Evolutionary conservation across 768 basidiomycete species (phyloP), one percentile per base, ranked within the genome.

Genomic region (Cubamyces sp.): DNA sequence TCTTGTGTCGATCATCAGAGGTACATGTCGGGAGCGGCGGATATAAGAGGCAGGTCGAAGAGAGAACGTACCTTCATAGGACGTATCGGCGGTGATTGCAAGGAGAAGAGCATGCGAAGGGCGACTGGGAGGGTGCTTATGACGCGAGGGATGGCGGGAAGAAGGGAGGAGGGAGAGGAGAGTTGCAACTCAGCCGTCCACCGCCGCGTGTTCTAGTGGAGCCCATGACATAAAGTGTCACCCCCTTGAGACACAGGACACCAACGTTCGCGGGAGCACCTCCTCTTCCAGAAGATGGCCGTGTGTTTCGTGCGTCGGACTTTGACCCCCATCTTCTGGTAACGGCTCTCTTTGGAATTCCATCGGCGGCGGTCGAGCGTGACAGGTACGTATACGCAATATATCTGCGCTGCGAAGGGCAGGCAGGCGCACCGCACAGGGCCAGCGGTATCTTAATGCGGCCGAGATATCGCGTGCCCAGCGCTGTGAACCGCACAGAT

Each of bases 241-340:
- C 47, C 56, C 39, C 37, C 15, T 14, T 23, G 28, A 40, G 48
- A 40, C 46, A 40, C 19, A 28, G 34, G 48, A 47, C 21, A 25
- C 23, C 55, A 62, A 62, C 54, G 61, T 62, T 62, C 61, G 61
- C 61, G 61, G 61, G 61, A 62, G 61, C 25, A 54, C 19, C 28
- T 9, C 34, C 6, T 34, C 34, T 34, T 41, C 52, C 9, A 34
- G 52, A 53, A 53, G 26, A n/a, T 5, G 51, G 51, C 34, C 34
- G 51, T 30, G 37, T 30, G 34, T 34, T 11, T 5, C 52, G 19
- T 53, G 52, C 12, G 52, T 34, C 52, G 52, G 52, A 53, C 52
- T 41, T 53, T 28, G 28, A 34, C 5, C 34, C 9, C 9, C 4
- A 34, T 34, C 34, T 34, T 34, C 34, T 34, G 50, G 41, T 39